phyloP scores from a whole-genome alignment of 768 basidiomycete genomes.

The Mycena epipterygia region DNA sequence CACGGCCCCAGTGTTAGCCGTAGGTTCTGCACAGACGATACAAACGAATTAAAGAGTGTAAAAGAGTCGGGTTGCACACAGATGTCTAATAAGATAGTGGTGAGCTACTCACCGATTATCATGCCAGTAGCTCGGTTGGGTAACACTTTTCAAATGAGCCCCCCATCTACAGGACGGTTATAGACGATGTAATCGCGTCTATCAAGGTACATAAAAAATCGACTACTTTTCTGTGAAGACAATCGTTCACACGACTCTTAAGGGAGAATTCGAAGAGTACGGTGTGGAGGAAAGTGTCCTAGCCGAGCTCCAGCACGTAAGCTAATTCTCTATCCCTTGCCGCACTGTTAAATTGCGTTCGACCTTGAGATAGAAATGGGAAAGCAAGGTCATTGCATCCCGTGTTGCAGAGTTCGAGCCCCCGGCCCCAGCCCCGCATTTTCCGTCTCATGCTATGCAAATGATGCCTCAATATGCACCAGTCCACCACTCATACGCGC shows the following conservation, averaged over 20 bases:
- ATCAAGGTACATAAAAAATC: no score
- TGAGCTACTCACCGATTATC: constrained; percentile 83
- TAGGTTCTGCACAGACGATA: not conserved
- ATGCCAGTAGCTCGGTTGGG: constrained; percentile 68
- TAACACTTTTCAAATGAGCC: constrained; percentile 80
- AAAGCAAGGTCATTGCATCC: constrained; percentile 92
- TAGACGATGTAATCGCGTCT: constrained; percentile 93
- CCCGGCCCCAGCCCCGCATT: constrained; percentile 56
- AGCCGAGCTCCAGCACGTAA: constrained; percentile 89
- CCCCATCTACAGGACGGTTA: constrained; percentile 90
- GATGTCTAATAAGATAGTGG: constrained; percentile 99
- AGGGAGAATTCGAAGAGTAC: constrained; percentile 96
- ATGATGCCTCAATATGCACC: constrained; percentile 71
- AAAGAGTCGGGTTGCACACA: constrained; percentile 11
- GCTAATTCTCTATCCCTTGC: constrained; percentile 49
- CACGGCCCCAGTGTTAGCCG: not conserved
- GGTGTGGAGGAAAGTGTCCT: constrained; percentile 94
- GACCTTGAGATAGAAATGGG: constrained; percentile 84
- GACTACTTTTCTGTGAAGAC: no score
- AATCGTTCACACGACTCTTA: no score
- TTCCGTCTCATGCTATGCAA: constrained; percentile 71
- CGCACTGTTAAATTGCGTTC: constrained; percentile 31
- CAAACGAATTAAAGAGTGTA: no score
- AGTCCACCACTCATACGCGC: constrained; percentile 66
- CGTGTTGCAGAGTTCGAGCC: constrained; percentile 95